Evolutionary conservation across 257 asterid genomes (phyloP).

Genomic region (Fraxinus excelsior): DNA sequence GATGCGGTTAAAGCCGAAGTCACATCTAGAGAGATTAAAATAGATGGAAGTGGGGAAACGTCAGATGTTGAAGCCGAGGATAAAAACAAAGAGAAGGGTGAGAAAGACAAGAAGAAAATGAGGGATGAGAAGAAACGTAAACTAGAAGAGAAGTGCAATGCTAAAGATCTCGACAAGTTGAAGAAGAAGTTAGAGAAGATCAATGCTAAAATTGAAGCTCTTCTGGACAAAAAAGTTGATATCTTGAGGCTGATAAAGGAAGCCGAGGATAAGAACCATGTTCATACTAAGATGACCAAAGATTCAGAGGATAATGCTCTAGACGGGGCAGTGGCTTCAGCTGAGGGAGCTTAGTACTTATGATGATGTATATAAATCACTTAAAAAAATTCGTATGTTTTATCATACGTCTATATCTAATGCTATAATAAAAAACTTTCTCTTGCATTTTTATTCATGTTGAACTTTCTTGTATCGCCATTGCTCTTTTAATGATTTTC

Average conservation of each 20-base stretch:
- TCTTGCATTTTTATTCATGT: neutral
- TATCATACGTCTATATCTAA: neutral
- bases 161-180: conserved; percentile 45
- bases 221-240: conserved; percentile 48
- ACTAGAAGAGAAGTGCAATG: conserved; percentile 41
- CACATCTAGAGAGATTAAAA: conserved; percentile 43
- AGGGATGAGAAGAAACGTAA: conserved; percentile 61
- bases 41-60: conserved; percentile 32
- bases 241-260: conserved; percentile 58
- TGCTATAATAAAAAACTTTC: neutral
- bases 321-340: conserved; percentile 14
- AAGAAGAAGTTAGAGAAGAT: conserved; percentile 57
- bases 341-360: conserved; percentile 23
- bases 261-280: conserved; percentile 41
- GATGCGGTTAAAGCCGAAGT: conserved; percentile 16
- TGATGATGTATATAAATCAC: conserved; percentile 1
- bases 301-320: conserved; percentile 29
- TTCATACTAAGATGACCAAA: conserved; percentile 27
- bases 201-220: conserved; percentile 47
- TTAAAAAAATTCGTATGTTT: neutral
- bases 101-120: conserved; percentile 39
- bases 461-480: too few relatives aligned
- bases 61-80: conserved; percentile 27
- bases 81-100: conserved; percentile 27
- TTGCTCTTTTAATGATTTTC: neutral